Base-by-base conservation (phyloP, 495 filamentous ascomycete species). In the Hypoxylon perforatum region DNA sequence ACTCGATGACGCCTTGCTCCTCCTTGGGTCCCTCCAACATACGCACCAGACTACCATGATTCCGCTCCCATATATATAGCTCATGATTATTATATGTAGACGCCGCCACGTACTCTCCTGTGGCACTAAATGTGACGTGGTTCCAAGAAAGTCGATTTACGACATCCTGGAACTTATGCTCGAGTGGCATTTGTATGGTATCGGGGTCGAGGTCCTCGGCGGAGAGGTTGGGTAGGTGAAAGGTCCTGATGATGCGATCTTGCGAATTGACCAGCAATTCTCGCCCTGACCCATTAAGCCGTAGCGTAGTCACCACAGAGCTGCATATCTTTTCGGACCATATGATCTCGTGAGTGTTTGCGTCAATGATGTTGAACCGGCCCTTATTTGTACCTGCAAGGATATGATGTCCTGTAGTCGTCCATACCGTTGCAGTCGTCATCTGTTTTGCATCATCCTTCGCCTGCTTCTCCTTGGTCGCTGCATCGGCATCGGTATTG, bases 101-200 rank as follows among this genome's bases (percentile, higher is more conserved):
- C 15, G 96, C 96, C 8, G 91, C 91, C 39, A 98, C 90, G 70
- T 93, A 94, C 74, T 98, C 95, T 33, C 95, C 94, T 0, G 91
- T 93, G 0, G 92, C 89, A 61, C 92, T 95, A 75, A 99, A 97
- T 0, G 93, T 88, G 28, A 96, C 93, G 73, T 97, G 92, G 72
- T 97, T 98, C 95, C 95, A 99, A 28, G 90, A 89, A 10, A 97
- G 82, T 23, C 90, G 87, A 72, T 98, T 97, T 17, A 99, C 94
- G 3, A 97, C 91, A 75, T 99, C 95, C 77, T 97, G 94, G 71
- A 97, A 98, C 75, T 97, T 97, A 75, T 98, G 96, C 73, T 99
- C 96, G 19, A 97, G 89, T 33, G 94, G 91, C 18, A 99, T 83
- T 58, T 91, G 88, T 69, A 97, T 91, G 12, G 85, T 88, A 59